These are phyloP conservation scores for Dioszegia hungarica DNA, from an alignment of 768 basidiomycete genomes.

Conservation along the genomic window DNA sequence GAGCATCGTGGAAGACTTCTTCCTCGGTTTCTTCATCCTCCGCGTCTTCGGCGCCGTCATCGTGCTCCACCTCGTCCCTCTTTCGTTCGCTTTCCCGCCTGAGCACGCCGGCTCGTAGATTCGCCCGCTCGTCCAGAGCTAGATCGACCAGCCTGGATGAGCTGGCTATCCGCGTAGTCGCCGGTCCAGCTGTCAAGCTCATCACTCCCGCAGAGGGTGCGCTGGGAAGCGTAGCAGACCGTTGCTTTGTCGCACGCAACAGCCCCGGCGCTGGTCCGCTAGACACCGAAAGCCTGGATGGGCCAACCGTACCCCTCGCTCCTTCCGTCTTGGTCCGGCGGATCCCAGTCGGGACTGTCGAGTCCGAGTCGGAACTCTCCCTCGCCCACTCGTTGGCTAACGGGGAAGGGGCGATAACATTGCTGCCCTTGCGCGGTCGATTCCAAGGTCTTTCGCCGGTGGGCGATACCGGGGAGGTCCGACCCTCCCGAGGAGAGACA, in stretches of 20 bases:
- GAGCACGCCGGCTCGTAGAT: constrained; percentile 5
- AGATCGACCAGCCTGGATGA: constrained; percentile 1
- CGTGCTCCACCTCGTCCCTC: constrained; percentile 10
- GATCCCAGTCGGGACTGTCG: constrained; percentile 16
- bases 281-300: constrained; percentile 1
- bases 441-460: constrained; percentile 6
- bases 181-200: neutral
- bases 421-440: constrained; percentile 34
- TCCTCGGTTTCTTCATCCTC: constrained; percentile 15
- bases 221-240: constrained; percentile 40
- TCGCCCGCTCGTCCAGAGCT: constrained; percentile 21
- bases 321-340: constrained; percentile 29
- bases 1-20: constrained; percentile 14
- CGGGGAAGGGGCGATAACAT: constrained; percentile 42
- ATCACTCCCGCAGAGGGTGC: neutral
- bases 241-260: constrained; percentile 15
- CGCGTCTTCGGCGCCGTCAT: neutral
- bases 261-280: neutral
- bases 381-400: constrained; percentile 42
- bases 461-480: constrained; percentile 7
- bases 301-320: constrained; percentile 4
- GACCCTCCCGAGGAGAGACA: neutral
- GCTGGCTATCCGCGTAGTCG: neutral
- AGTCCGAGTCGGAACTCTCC: constrained; percentile 23
- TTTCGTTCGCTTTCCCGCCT: constrained; percentile 9